Percentiles rank a stretch among this genome's conserved stretches.
phyloP scores from a whole-genome alignment of 2,329 filamentous ascomycete species.

The Pseudocercospora fijiensis region DNA sequence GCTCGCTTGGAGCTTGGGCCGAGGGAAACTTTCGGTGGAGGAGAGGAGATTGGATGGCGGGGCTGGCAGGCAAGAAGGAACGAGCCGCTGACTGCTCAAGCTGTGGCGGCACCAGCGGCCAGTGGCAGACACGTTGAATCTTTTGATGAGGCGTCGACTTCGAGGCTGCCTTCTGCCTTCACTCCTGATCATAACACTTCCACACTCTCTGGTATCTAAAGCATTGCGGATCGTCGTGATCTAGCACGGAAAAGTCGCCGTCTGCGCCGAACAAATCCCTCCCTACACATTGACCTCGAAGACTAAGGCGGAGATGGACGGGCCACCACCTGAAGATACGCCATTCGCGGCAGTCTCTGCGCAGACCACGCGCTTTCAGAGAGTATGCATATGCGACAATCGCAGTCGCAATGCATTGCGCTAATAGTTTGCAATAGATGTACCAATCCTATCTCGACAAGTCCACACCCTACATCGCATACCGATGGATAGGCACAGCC shows the following conservation, averaged over 20 bases:
- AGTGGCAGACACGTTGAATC: not conserved
- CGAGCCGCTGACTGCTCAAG: too few relatives aligned
- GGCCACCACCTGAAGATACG: slow-evolving; percentile 78
- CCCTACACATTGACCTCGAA: not conserved
- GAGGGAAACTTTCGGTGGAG: not conserved
- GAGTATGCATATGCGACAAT: slow-evolving; percentile 53
- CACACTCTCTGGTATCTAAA: not conserved
- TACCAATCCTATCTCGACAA: slow-evolving; percentile 94
- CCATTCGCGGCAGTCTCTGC: slow-evolving; percentile 86
- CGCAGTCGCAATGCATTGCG: not conserved
- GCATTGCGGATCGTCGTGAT: not conserved
- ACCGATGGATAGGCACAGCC: slow-evolving; percentile 87
- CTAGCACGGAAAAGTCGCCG: not conserved
- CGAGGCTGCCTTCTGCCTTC: not conserved
- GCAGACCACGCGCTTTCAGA: slow-evolving; percentile 73
- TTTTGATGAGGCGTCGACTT: slow-evolving; percentile 3
- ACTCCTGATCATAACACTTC: not conserved
- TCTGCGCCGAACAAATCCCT: not conserved
- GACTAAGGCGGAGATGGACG: slow-evolving; percentile 65
- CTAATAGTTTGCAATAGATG: slow-evolving; percentile 56
- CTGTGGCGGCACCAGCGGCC: too few relatives aligned
- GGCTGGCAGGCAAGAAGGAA: too few relatives aligned
- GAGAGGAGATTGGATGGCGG: not conserved
- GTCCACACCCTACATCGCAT: slow-evolving; percentile 82
- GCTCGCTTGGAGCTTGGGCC: not conserved